A percentile compares a stretch with the other conserved stretches of the same genome.
Evolutionary conservation across 148 eudicot species (phyloP).

Genomic region (Hydrangea macrophylla): DNA sequence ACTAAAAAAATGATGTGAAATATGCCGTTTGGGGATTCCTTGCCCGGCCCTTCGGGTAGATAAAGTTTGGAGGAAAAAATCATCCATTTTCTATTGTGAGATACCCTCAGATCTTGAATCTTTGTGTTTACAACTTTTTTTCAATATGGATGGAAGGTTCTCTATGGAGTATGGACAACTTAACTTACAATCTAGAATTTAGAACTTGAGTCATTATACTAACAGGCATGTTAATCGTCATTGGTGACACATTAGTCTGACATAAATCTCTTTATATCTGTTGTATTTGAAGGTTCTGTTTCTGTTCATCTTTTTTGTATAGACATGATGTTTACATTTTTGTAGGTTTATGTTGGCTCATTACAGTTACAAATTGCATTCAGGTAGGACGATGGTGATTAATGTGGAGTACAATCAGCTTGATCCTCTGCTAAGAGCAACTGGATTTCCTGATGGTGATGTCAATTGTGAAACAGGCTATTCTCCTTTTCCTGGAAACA

Average conservation of each 20-base stretch:
- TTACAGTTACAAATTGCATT: constrained; percentile 15
- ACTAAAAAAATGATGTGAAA: too few relatives aligned
- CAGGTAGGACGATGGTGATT: constrained; percentile 95
- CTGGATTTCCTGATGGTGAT: constrained; percentile 89
- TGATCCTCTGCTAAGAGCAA: constrained; percentile 92
- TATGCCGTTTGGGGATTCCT: too few relatives aligned
- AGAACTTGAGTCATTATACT: background rate
- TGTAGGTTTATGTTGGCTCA: background rate
- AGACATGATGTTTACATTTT: background rate
- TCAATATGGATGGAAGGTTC: background rate
- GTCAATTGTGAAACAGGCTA: constrained; percentile 87
- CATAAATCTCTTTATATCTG: background rate
- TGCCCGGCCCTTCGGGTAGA: too few relatives aligned
- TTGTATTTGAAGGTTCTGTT: too few relatives aligned
- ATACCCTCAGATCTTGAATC: background rate
- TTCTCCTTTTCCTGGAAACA: constrained; percentile 98
- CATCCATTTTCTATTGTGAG: background rate
- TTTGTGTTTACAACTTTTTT: background rate
- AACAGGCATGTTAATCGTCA: too few relatives aligned
- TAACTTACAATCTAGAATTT: background rate
- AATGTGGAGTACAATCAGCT: constrained; percentile 99
- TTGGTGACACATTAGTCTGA: background rate
- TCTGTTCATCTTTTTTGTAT: too few relatives aligned
- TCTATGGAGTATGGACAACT: background rate
- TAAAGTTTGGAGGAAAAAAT: constrained; percentile 5